phyloP scores from a whole-genome alignment of 2,329 filamentous ascomycete genomes.

The Paecilomyces dactylethromorphus region DNA sequence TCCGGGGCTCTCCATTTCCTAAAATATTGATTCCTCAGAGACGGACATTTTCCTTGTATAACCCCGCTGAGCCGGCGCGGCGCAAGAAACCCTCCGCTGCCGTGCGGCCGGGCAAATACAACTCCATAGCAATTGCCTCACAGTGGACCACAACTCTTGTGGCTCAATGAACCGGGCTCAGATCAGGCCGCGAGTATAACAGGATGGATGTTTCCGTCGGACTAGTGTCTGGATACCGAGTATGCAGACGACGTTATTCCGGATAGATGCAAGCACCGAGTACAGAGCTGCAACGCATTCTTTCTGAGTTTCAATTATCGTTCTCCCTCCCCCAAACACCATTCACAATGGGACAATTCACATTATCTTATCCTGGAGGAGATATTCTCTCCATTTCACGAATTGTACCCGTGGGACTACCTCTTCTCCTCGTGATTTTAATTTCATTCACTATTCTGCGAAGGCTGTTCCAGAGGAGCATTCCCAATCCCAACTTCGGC shows the following conservation, averaged over 20 bases:
- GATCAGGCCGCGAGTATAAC: neutral
- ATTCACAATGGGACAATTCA: neutral
- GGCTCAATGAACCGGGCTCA: neutral
- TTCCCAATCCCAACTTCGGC: slow-evolving; percentile 5
- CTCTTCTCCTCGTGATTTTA: neutral
- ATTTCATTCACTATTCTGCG: neutral
- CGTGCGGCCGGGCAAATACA: neutral
- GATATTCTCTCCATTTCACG: neutral
- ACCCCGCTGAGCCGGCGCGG: neutral
- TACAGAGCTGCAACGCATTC: neutral
- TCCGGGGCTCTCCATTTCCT: neutral
- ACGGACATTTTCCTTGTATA: neutral
- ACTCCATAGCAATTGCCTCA: neutral
- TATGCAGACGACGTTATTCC: neutral
- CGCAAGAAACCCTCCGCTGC: neutral
- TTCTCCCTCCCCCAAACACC: neutral
- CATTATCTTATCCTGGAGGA: neutral
- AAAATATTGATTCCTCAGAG: neutral
- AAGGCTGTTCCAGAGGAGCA: neutral
- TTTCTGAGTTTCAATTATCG: neutral
- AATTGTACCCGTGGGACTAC: neutral
- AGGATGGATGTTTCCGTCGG: neutral
- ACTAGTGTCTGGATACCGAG: neutral
- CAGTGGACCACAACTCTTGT: neutral
- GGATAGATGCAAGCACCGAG: neutral